A percentile compares a stretch with the other conserved stretches of the same genome.
Evolutionary conservation across 139 green algal genomes (phyloP).

Genomic region (Micractinium conductrix): DNA sequence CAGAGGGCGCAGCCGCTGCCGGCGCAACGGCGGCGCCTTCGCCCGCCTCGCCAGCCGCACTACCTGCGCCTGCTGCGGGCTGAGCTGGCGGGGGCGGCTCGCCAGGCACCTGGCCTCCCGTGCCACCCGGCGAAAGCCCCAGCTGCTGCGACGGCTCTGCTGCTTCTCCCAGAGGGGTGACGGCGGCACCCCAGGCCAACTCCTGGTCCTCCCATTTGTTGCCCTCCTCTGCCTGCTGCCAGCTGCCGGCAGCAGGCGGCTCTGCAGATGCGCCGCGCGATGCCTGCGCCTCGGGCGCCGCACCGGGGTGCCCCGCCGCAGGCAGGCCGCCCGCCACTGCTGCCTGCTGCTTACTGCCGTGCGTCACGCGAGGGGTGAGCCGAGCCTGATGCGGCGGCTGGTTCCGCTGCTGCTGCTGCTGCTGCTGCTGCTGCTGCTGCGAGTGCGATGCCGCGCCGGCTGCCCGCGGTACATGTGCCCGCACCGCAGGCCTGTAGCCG

Average conservation of each 20-base stretch:
- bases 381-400: not conserved
- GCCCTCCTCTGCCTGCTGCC: not conserved
- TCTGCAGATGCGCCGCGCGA: no score
- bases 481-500: no score
- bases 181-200: not conserved
- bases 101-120: no score
- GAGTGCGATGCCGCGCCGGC: not conserved
- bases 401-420: not conserved
- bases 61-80: no score
- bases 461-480: not conserved
- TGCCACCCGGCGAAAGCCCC: constrained; percentile 12
- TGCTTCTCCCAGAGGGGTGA: not conserved
- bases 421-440: not conserved
- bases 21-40: not conserved
- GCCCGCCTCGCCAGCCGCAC: no score
- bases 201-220: not conserved
- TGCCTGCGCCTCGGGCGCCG: no score
- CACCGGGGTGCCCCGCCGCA: no score
- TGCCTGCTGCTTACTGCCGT: no score
- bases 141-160: constrained; percentile 19
- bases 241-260: not conserved
- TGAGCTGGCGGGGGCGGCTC: no score
- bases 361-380: no score
- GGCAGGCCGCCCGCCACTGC: no score
- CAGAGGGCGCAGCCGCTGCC: no score